A percentile compares a stretch with the other conserved stretches of the same genome.
phyloP scores from a whole-genome alignment of 306 rosid genomes.

The Inga laurina region DNA sequence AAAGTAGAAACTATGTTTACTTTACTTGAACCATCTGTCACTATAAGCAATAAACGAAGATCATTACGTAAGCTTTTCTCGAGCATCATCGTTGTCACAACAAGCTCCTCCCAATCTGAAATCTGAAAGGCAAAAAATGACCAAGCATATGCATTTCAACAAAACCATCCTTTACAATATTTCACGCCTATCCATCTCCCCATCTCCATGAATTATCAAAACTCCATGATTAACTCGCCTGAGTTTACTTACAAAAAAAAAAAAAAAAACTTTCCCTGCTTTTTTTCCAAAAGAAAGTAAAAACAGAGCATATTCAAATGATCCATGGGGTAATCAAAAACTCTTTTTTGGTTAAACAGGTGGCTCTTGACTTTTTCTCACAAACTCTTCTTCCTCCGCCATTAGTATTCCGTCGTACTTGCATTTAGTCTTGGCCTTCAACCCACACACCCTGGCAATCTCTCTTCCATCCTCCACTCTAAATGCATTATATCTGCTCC shows the following conservation, averaged over 20 bases:
- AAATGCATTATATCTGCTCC: no score
- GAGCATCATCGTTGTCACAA: slow-evolving; percentile 29
- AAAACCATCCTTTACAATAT: slow-evolving; percentile 43
- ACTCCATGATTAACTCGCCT: background rate
- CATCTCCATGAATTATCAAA: background rate
- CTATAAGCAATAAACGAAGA: no score
- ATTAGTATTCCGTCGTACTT: slow-evolving; percentile 53
- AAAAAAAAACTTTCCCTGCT: background rate
- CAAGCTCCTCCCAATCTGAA: slow-evolving; percentile 27
- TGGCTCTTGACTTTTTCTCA: background rate
- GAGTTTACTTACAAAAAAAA: background rate
- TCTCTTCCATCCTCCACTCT: no score
- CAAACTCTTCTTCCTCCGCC: slow-evolving; percentile 40
- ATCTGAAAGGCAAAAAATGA: slow-evolving; percentile 20
- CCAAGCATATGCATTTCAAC: slow-evolving; percentile 45
- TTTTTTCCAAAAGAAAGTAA: background rate
- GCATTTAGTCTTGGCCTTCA: slow-evolving; percentile 30
- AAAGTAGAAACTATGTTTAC: no score
- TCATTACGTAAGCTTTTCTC: slow-evolving; percentile 6
- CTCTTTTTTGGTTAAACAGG: background rate
- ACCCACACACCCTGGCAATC: no score
- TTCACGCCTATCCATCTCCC: slow-evolving; percentile 35
- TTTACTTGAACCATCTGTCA: no score
- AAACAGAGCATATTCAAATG: background rate
- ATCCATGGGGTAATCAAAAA: background rate